Evolutionary conservation across 2,329 filamentous ascomycete species (phyloP), one percentile per base, ranked within the genome.

Genomic region (Fusarium nematophilum): DNA sequence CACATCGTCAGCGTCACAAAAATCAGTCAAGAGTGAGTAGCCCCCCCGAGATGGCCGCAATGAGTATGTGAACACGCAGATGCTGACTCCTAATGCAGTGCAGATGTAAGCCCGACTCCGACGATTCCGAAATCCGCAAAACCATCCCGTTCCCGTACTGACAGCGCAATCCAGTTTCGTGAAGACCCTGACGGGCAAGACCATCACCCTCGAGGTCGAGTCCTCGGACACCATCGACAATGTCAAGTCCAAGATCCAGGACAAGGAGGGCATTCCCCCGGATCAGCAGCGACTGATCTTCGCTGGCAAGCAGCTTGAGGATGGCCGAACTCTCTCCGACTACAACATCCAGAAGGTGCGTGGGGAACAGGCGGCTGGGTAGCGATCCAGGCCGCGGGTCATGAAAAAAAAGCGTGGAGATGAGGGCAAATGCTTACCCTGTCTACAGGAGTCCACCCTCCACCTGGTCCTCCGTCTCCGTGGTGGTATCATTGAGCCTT

Each of bases 131-230:
- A 60, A 51, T 45, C 53, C 49, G 59, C 61, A 56, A 56, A 57
- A 37, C 50, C 49, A 37, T 25, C 23, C 38, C 45, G 17, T 43
- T 36, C 39, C 34, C 40, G 52, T 72, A 74, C 70, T 73, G 62
- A 76, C 70, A 51, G 39, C 58, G 53, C 70, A 59, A 56, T 53
- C 38, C 83, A 96, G 92, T 90, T 98, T 98, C 90, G 94, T 98
- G 85, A 98, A 97, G 90, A 97, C 94, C 88, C 92, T 97, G 78
- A 97, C 94, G 87, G 94, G 95, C 84, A 98, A 98, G 92, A 98
- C 94, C 82, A 97, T 98, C 87, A 98, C 95, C 83, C 90, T 97
- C 76, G 94, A 98, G 90, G 93, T 97, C 80, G 94, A 97, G 90
- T 97, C 93, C 77, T 92, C 89, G 78, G 94, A 98, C 84, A 97